Conservation (phyloP, 768 basidiomycete species). For the Xerocomus brunneocitrinus region DNA sequence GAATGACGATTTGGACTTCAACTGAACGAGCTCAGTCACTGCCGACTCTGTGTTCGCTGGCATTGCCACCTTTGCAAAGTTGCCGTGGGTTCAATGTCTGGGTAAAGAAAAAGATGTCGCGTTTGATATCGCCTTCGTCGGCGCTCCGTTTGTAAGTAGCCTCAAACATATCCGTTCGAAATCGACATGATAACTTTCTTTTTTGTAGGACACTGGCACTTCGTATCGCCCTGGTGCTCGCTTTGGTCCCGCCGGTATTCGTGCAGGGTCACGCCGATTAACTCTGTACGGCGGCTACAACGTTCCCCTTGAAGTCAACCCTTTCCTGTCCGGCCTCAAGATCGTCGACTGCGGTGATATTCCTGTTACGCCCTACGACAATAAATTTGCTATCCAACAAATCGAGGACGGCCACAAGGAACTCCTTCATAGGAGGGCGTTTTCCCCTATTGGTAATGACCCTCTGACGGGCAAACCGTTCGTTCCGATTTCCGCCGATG, state of each 20-base stretch:
- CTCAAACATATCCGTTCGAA: not conserved
- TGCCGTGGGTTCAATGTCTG: constrained; percentile 82
- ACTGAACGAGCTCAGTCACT: constrained; percentile 44
- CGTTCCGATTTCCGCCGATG: constrained; percentile 59
- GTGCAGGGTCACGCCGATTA: constrained; percentile 70
- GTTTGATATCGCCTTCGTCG: constrained; percentile 82
- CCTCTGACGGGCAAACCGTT: constrained; percentile 53
- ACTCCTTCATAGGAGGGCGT: constrained; percentile 60
- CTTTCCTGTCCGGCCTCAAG: constrained; percentile 62
- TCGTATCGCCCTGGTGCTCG: constrained; percentile 81
- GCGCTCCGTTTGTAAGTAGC: constrained; percentile 65
- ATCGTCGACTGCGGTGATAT: constrained; percentile 79
- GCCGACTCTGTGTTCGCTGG: constrained; percentile 80
- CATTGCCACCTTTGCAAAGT: constrained; percentile 79
- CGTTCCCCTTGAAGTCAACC: constrained; percentile 67
- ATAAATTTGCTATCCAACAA: constrained; percentile 65
- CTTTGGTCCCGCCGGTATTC: constrained; percentile 81
- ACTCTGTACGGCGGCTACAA: constrained; percentile 78
- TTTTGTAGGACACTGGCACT: constrained; percentile 58
- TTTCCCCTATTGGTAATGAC: constrained; percentile 61
- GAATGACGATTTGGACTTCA: not conserved
- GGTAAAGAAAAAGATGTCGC: constrained; percentile 50
- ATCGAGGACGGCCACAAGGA: constrained; percentile 70
- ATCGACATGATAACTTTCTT: not conserved
- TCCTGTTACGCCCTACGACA: constrained; percentile 76